Conservation (phyloP, 768 basidiomycete genomes). For the Strobilomyces confusus region DNA sequence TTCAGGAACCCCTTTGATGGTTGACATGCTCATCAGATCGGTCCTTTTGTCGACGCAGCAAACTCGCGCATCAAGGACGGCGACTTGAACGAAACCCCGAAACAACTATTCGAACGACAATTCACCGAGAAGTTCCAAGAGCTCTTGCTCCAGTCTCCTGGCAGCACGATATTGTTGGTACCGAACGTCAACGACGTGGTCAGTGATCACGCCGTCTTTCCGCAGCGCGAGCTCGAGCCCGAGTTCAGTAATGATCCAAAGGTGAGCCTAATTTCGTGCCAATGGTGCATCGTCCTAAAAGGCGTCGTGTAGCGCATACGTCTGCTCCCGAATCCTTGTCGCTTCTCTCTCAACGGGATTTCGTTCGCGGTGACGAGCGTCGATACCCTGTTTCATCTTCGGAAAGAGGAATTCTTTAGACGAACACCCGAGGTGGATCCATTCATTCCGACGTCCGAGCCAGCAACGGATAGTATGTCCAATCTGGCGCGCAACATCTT, state of each 20-base stretch:
- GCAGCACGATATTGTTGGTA: conserved; percentile 70
- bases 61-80: conserved; percentile 77
- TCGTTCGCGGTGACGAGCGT: conserved; percentile 77
- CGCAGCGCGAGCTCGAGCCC: conserved; percentile 63
- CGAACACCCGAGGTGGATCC: conserved; percentile 61
- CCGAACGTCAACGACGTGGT: conserved; percentile 82
- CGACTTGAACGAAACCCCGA: conserved; percentile 60
- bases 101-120: conserved; percentile 62
- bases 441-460: conserved; percentile 39
- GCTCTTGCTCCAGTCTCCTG: conserved; percentile 59
- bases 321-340: conserved; percentile 81
- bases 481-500: conserved; percentile 76
- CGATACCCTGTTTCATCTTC: conserved; percentile 86
- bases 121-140: conserved; percentile 54
- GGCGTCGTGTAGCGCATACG: conserved; percentile 57
- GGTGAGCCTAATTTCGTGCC: conserved; percentile 37
- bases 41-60: conserved; percentile 82
- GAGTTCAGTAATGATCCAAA: conserved; percentile 44
- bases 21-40: conserved; percentile 50
- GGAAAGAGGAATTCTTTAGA: conserved; percentile 76
- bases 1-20: not conserved
- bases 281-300: not conserved
- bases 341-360: conserved; percentile 82
- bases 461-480: conserved; percentile 69
- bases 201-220: conserved; percentile 77